Evolutionary conservation across 176 grass and related monocot species (phyloP), one percentile per base, ranked within the genome.

Genomic region (Alopecurus myosuroides): DNA sequence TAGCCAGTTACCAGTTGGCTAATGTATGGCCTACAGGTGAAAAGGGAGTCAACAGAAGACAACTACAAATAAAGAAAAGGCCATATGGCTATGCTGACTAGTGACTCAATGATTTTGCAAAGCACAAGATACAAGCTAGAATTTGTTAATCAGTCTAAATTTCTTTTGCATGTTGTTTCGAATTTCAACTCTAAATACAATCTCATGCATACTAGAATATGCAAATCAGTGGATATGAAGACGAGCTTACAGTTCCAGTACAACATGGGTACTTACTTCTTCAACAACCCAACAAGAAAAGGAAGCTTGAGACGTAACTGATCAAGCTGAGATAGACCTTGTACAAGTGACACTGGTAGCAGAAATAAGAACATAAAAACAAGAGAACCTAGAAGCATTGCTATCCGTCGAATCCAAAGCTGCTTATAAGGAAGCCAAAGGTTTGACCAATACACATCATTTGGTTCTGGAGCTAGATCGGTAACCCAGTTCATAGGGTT

Each of bases 381-480:
- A 78, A 94, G 76, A 82, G 85, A 86, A 75, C 86, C 87, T 34
- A 99, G 50, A 44, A 99, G 86, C 42, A 90, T 99, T 74, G 56
- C 70, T 72, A 96, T 97, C 48, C 86, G 88, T 20, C 97, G 97
- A 69, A 94, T 71, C 97, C 97, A 99, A 26, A 99, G 87, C 86
- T 96, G 90, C 44, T 75, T 86, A 77, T 88, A 91, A 11, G 94
- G 94, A 49, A 97, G 71, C 97, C 97, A 99, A 85, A 97, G 86
- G 83, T 99, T 99, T 52, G 97, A 96, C 97, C 97, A 99, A 75
- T 99, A 99, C 33, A 99, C 79, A 53, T 99, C 97, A 82, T 94
- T 79, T 52, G 97, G 94, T 84, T 95, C 97, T 69, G 97, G 97
- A 91, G 97, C 94, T 79, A 86, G 79, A 82, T 94, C 58, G 49